Evolutionary conservation across 495 filamentous ascomycete genomes (phyloP), one percentile per base, ranked within the genome.

Genomic region (Cercophora samala): DNA sequence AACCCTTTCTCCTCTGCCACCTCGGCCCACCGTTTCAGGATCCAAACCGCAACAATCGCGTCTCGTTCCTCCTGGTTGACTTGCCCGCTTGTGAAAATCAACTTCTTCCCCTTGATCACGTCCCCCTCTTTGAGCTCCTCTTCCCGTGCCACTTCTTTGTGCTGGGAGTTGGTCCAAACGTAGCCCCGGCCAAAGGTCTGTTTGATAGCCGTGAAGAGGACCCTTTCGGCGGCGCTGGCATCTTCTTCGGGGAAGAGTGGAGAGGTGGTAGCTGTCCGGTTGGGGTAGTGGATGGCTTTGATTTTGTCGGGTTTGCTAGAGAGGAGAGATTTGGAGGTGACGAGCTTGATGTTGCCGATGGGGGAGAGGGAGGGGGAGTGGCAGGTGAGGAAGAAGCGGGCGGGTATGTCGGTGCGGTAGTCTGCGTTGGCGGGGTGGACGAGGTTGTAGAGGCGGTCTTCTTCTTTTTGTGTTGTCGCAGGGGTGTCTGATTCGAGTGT

Each of bases 341-440:
- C 1, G 22, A 56, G 22, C n/a, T 56, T 56, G n/a, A 56, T 56
- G n/a, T 56, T 56, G 6, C 54, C 54, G 0, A 56, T 6, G 1
- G 22, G 3, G 19, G 22, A 56, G 15, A 56, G 13, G 54, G 22
- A 56, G 17, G 22, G 22, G 18, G 19, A 56, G n/a, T 21, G 22
- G 54, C 54, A 56, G 54, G 54, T 56, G 19, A 56, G n/a, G 54
- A 21, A 56, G 22, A 15, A 56, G 19, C 21, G 19, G 17, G 54
- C 19, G 9, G 54, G 19, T 5, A 56, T 56, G 54, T 56, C 54
- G 19, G n/a, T 24, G 54, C 54, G 54, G 54, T 56, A 56, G 19
- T 56, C 19, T 24, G 54, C 54, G 54, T 56, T 56, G 54, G 21
- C 18, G 54, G 54, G 54, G 22, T 56, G 54, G 54, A 56, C 54